Evolutionary conservation across 352 stramenopile genomes (phyloP), one percentile per base, ranked within the genome.

Genomic region (Phytophthora sp.): DNA sequence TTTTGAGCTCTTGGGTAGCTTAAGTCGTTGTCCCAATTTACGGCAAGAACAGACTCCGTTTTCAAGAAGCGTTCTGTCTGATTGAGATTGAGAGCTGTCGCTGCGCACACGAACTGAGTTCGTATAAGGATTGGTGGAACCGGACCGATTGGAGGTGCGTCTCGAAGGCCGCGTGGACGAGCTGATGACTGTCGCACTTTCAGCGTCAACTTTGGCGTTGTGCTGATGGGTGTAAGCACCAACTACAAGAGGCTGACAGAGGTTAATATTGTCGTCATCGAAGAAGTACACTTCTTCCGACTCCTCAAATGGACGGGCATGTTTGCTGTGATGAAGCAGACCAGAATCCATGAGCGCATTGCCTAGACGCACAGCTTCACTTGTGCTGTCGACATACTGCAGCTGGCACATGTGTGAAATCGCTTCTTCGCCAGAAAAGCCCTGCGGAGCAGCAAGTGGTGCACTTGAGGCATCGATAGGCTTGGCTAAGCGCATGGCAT

Each of bases 321-420:
- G 79, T 44, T 86, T 85, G 18, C 66, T 46, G 58, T 89, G 79
- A 44, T 87, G 79, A 28, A 87, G 58, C 27, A 84, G 48, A 10
- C 77, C 77, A 5, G 77, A 76, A 54, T 89, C 77, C 79, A 89
- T 87, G 27, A 89, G 66, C 11, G 76, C 76, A 41, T 89, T 88
- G 23, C 80, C 80, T n/a, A 89, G 34, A n/a, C 76, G 77, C 3
- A 84, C 48, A 28, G 70, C 77, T 66, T 89, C 77, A 31, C 69
- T 77, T 5, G 50, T 46, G 1, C 45, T 62, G 23, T 74, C 54
- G 11, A 85, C 80, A 48, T 80, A 88, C 56, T 80, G 53, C 26
- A 73, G 54, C 4, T 73, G 45, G 26, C 68, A 50, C 74, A 88
- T 82, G 21, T 77, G 63, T 0, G 61, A 66, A 8, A 77, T 76